Evolutionary conservation across 2,329 filamentous ascomycete genomes (phyloP), one percentile per base, ranked within the genome.

Genomic region (Didymella arachidicola): DNA sequence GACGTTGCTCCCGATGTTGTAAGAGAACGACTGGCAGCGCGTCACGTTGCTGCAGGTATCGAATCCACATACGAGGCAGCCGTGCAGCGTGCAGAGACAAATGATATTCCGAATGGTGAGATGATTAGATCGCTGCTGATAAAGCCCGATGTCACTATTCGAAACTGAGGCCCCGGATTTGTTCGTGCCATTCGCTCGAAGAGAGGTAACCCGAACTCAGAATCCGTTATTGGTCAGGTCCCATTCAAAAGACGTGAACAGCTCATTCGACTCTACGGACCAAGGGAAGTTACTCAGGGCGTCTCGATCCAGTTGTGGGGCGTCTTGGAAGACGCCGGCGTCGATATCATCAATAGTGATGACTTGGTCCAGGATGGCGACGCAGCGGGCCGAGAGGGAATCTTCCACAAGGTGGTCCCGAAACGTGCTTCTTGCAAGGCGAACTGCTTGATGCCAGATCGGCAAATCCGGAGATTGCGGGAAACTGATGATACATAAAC

Each of bases 171-270:
- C 12, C 11, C 27, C 18, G n/a, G 7, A 1, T 30, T 22, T 8
- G 29, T 12, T 27, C 25, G 16, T 10, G n/a, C n/a, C n/a, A 11
- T 19, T 14, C 14, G 36, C 26, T 34, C 18, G 39, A 16, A 8
- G 22, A 14, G 2, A 26, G 18, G n/a, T 16, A 4, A 2, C 4
- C 22, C 3, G 10, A 10, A 8, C 2, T 60, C 36, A 69, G 34
- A 65, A 70, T 10, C 55, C 61, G 18, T 53, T 60, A n/a, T 60
- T 57, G 19, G 59, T 62, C n/a, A 69, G 46, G 25, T 70, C 60
- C 68, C 68, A 70, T 27, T 70, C 66, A 26, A 70, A 69, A 2
- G 68, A 68, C 36, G 60, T 59, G 43, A 70, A 70, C 3, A 70
- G 41, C 41, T 70, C 68, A n/a, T 62, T 67, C 10, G 66, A 67